A percentile compares a stretch with the other conserved stretches of the same genome.
Conservation (phyloP, 306 rosid species). For the Vicia sativa region DNA sequence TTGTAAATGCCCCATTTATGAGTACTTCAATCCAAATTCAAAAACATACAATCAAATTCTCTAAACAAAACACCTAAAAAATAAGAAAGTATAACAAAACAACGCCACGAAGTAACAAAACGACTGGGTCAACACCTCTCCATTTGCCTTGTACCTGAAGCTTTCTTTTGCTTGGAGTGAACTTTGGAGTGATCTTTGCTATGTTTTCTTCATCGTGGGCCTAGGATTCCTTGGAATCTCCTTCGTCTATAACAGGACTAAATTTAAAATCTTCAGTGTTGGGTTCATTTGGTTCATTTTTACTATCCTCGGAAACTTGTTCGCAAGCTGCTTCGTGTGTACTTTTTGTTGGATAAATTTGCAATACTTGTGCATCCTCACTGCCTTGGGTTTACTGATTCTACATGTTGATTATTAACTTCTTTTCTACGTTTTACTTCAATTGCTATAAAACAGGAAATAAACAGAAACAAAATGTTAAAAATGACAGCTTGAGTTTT, state of each 20-base stretch:
- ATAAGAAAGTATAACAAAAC: no score
- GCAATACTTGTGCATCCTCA: conserved; percentile 49
- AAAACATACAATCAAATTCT: no score
- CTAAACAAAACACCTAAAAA: no score
- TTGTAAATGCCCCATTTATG: no score
- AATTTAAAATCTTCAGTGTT: conserved; percentile 39
- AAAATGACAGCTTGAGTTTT: not conserved
- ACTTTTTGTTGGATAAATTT: no score
- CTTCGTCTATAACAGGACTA: conserved; percentile 44
- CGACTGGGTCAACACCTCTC: conserved; percentile 93
- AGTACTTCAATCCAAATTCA: no score
- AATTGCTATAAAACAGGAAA: conserved; percentile 46
- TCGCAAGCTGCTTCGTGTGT: conserved; percentile 43
- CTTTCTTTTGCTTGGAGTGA: conserved; percentile 81
- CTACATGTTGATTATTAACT: conserved; percentile 35
- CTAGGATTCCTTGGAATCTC: conserved; percentile 47
- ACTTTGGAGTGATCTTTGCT: conserved; percentile 49
- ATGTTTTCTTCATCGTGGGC: conserved; percentile 44
- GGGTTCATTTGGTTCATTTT: conserved; percentile 50
- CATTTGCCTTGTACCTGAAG: conserved; percentile 75
- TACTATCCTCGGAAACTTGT: conserved; percentile 51
- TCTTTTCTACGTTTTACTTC: conserved; percentile 52
- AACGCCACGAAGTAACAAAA: no score
- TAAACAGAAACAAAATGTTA: not conserved
- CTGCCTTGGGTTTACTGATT: conserved; percentile 40